Percentiles rank a stretch among this genome's conserved stretches.
Conservation (phyloP, 225 moss, liverwort and hornwort genomes). For the Lunularia cruciata region DNA sequence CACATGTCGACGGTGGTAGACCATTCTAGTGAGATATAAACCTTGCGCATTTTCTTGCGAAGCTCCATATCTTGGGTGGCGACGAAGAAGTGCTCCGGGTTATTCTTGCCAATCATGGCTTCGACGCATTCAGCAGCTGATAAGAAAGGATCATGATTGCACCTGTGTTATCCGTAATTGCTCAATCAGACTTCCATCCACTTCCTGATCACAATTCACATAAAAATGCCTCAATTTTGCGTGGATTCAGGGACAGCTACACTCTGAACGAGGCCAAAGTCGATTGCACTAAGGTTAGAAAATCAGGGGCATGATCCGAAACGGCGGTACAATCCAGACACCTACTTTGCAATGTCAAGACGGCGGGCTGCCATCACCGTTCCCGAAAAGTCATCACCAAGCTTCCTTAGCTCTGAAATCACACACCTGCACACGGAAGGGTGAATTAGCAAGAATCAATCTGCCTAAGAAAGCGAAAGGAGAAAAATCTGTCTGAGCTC, state of each 20-base stretch:
- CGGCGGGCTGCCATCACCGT: conserved; percentile 82
- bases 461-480: too few relatives aligned
- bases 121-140: conserved; percentile 73
- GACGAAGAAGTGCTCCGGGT: conserved; percentile 82
- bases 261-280: too few relatives aligned
- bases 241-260: too few relatives aligned
- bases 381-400: conserved; percentile 79
- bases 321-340: not conserved
- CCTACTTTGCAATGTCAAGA: conserved; percentile 76
- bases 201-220: conserved; percentile 43
- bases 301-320: too few relatives aligned
- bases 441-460: not conserved
- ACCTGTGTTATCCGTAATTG: conserved; percentile 58
- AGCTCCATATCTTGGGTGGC: conserved; percentile 84
- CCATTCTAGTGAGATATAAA: conserved; percentile 35
- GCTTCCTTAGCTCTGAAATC: conserved; percentile 70
- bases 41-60: conserved; percentile 80
- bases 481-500: too few relatives aligned
- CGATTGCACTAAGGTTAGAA: too few relatives aligned
- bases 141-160: conserved; percentile 74
- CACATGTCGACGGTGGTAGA: too few relatives aligned
- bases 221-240: conserved; percentile 33
- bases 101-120: conserved; percentile 63
- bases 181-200: conserved; percentile 46
- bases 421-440: conserved; percentile 59